These are phyloP conservation scores for Stemphylium lycopersici DNA, from an alignment of 2,329 filamentous ascomycete species.

Conservation along the genomic window DNA sequence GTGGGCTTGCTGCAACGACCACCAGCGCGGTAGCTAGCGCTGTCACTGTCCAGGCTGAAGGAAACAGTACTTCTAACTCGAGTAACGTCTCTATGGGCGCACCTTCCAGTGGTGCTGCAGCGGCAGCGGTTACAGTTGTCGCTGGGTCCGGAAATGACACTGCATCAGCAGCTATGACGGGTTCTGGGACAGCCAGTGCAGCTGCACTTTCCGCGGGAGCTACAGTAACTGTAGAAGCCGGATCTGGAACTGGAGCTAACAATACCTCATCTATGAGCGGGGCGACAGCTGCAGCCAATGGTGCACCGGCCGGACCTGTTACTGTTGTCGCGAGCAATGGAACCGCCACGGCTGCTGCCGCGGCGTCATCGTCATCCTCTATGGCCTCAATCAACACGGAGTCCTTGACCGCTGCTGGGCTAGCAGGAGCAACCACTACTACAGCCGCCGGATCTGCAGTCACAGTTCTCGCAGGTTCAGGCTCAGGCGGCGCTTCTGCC, in stretches of 20 bases:
- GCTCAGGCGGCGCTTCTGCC: slow-evolving; percentile 1
- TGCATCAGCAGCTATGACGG: slow-evolving; percentile 7
- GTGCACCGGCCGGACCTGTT: slow-evolving; percentile 13
- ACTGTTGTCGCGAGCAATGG: slow-evolving; percentile 25
- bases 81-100: background rate
- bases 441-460: slow-evolving; percentile 17
- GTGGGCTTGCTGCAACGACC: slow-evolving; percentile 28
- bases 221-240: no score
- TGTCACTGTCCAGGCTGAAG: slow-evolving; percentile 27
- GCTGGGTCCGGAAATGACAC: slow-evolving; percentile 17
- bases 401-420: slow-evolving; percentile 17
- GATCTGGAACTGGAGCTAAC: no score
- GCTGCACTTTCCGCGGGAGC: no score
- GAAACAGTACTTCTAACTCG: slow-evolving; percentile 7
- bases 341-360: slow-evolving; percentile 19
- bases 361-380: slow-evolving; percentile 10
- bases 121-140: slow-evolving; percentile 23
- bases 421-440: slow-evolving; percentile 17
- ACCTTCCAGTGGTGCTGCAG: slow-evolving; percentile 2
- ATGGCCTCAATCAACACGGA: slow-evolving; percentile 15
- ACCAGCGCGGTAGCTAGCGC: slow-evolving; percentile 20
- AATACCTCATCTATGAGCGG: background rate
- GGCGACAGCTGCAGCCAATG: background rate
- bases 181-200: no score
- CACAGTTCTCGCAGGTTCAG: slow-evolving; percentile 32